phyloP scores from a whole-genome alignment of 1,139 yeast genomes.

The Hemisphaericaspora lyxosophila region DNA sequence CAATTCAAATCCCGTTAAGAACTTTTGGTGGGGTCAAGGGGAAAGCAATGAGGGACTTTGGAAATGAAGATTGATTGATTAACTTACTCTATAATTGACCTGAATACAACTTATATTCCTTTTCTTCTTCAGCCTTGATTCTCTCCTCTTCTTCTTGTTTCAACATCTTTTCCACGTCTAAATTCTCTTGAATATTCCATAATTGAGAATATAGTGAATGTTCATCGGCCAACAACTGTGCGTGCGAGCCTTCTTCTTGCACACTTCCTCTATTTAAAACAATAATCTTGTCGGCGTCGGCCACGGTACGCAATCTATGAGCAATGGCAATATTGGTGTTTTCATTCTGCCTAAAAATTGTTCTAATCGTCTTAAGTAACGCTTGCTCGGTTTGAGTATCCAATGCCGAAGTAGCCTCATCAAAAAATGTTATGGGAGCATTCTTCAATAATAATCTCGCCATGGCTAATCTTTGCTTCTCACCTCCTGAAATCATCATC shows the following conservation, averaged over 20 bases:
- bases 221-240: slow-evolving; percentile 50
- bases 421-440: slow-evolving; percentile 90
- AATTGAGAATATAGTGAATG: slow-evolving; percentile 69
- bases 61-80: slow-evolving; percentile 1
- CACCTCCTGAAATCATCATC: slow-evolving; percentile 98
- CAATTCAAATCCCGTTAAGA: neutral
- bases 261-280: slow-evolving; percentile 79
- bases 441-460: slow-evolving; percentile 81
- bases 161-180: slow-evolving; percentile 46
- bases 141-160: slow-evolving; percentile 21
- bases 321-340: slow-evolving; percentile 90
- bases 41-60: neutral
- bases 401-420: slow-evolving; percentile 94
- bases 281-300: slow-evolving; percentile 91
- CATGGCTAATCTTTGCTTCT: slow-evolving; percentile 91
- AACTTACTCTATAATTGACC: slow-evolving; percentile 4
- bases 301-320: slow-evolving; percentile 88
- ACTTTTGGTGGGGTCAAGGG: neutral
- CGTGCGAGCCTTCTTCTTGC: slow-evolving; percentile 85
- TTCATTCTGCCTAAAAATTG: slow-evolving; percentile 53
- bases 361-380: slow-evolving; percentile 67
- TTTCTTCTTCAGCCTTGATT: slow-evolving; percentile 12
- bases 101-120: slow-evolving; percentile 10
- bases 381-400: slow-evolving; percentile 96
- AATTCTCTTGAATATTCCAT: slow-evolving; percentile 90